Percentiles rank a stretch among this genome's conserved stretches.
Evolutionary conservation across 441 rosid genomes (phyloP).

Genomic region (Breynia disticha): DNA sequence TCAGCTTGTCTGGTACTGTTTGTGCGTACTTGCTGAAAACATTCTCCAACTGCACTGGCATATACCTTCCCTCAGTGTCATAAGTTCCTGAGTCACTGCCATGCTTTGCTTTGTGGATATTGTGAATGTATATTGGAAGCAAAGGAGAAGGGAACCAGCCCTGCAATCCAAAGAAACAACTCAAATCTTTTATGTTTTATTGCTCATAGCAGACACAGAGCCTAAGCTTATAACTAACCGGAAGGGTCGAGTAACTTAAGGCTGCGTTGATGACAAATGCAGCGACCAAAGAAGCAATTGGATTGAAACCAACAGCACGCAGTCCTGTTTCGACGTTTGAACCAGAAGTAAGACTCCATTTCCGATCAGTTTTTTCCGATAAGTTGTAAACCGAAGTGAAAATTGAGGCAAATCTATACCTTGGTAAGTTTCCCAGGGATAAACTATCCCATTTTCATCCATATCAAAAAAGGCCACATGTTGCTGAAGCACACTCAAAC

Average conservation of each 20-base stretch:
- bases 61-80: slow-evolving; percentile 75
- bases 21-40: slow-evolving; percentile 46
- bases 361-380: neutral
- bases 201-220: neutral
- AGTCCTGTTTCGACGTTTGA: slow-evolving; percentile 29
- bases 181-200: neutral
- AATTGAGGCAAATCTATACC: slow-evolving; percentile 24
- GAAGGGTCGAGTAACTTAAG: slow-evolving; percentile 55
- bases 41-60: slow-evolving; percentile 38
- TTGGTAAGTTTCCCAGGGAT: slow-evolving; percentile 72
- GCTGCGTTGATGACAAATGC: slow-evolving; percentile 33
- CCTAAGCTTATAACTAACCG: slow-evolving; percentile 31
- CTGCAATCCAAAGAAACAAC: slow-evolving; percentile 17
- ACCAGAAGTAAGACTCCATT: neutral
- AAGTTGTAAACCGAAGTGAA: neutral
- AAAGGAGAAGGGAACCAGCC: slow-evolving; percentile 80
- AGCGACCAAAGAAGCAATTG: slow-evolving; percentile 37
- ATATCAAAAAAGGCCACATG: slow-evolving; percentile 76
- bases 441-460: slow-evolving; percentile 63
- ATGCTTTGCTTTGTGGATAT: slow-evolving; percentile 72
- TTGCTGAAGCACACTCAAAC: slow-evolving; percentile 73
- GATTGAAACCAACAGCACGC: slow-evolving; percentile 56
- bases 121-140: slow-evolving; percentile 56
- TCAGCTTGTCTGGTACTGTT: slow-evolving; percentile 34
- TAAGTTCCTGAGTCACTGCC: slow-evolving; percentile 64